A percentile compares a stretch with the other conserved stretches of the same genome.
phyloP scores from a whole-genome alignment of 2,329 filamentous ascomycete species.

The Xylariaceae sp. region DNA sequence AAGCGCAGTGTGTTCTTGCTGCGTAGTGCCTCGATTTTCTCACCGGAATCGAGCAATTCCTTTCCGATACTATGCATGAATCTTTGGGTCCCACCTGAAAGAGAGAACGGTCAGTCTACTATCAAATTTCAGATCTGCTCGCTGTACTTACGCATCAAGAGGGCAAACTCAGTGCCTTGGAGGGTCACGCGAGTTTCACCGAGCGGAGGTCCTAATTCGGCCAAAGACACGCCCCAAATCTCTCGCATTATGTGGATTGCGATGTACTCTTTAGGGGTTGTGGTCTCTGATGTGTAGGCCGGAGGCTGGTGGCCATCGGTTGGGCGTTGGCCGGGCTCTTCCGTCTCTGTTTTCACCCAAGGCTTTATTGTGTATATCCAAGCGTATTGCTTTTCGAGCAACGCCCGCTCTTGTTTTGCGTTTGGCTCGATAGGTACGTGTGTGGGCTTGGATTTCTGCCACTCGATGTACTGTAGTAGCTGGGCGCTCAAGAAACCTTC shows the following conservation, averaged over 20 bases:
- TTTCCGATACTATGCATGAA: slow-evolving; percentile 35
- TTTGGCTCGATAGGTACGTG: neutral
- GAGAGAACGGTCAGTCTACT: neutral
- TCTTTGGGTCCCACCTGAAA: slow-evolving; percentile 34
- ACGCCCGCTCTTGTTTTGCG: too few relatives aligned
- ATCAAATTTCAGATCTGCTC: neutral
- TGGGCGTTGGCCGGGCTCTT: slow-evolving; percentile 7
- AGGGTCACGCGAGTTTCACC: slow-evolving; percentile 43
- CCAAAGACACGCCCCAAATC: slow-evolving; percentile 50
- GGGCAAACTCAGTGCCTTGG: slow-evolving; percentile 39
- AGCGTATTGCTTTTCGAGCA: slow-evolving; percentile 4
- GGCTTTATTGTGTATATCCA: slow-evolving; percentile 43
- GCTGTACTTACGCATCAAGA: slow-evolving; percentile 43
- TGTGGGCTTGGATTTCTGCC: neutral
- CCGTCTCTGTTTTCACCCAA: slow-evolving; percentile 39
- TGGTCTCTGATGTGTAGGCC: slow-evolving; percentile 30
- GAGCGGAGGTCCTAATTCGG: slow-evolving; percentile 42
- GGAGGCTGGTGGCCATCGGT: slow-evolving; percentile 22
- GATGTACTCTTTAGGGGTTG: slow-evolving; percentile 39
- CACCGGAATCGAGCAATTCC: slow-evolving; percentile 32
- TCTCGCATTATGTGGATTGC: slow-evolving; percentile 44
- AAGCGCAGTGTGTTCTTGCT: slow-evolving; percentile 33
- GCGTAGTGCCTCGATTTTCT: slow-evolving; percentile 37
- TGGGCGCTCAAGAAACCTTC: slow-evolving; percentile 48
- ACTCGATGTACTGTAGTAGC: slow-evolving; percentile 41